These are phyloP conservation scores for Leccinum boreale DNA, from an alignment of 768 basidiomycete genomes.

Conservation along the genomic window DNA sequence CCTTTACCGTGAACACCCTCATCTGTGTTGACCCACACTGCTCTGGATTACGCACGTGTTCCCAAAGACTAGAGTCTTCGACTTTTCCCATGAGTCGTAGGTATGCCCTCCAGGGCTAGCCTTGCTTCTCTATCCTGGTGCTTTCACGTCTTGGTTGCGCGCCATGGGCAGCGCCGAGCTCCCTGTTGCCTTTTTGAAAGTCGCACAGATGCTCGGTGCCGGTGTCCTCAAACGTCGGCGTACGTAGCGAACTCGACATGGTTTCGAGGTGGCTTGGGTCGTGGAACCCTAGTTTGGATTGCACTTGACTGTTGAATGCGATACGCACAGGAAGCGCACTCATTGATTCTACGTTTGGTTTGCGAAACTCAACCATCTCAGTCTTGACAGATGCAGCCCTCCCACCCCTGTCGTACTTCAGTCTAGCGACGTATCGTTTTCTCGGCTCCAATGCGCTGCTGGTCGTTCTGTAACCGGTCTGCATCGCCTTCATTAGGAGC, in stretches of 20 bases:
- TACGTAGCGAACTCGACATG: constrained; percentile 53
- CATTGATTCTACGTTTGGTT: constrained; percentile 7
- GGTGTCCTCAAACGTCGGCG: constrained; percentile 50
- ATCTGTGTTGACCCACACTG: constrained; percentile 22
- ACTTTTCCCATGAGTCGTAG: constrained; percentile 34
- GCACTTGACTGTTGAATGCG: constrained; percentile 24
- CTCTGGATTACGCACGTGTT: constrained; percentile 41
- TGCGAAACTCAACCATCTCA: constrained; percentile 11
- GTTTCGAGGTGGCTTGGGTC: constrained; percentile 39
- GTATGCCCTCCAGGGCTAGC: constrained; percentile 9
- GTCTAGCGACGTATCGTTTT: constrained; percentile 36
- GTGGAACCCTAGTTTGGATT: constrained; percentile 21
- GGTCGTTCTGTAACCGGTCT: constrained; percentile 18
- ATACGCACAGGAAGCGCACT: constrained; percentile 36
- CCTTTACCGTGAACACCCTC: constrained; percentile 2
- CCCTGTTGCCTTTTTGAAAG: constrained; percentile 18
- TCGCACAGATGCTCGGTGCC: constrained; percentile 23
- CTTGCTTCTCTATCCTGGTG: constrained; percentile 45
- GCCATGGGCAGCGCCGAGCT: constrained; percentile 45
- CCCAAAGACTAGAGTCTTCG: constrained; percentile 40
- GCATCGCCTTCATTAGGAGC: constrained; percentile 2
- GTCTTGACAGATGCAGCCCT: constrained; percentile 20
- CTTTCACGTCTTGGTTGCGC: constrained; percentile 48
- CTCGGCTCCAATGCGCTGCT: constrained; percentile 29
- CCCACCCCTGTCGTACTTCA: constrained; percentile 21